A percentile compares a stretch with the other conserved stretches of the same genome.
These are phyloP conservation scores for Trametes cinnabarina DNA, from an alignment of 768 basidiomycete genomes.

Conservation along the genomic window DNA sequence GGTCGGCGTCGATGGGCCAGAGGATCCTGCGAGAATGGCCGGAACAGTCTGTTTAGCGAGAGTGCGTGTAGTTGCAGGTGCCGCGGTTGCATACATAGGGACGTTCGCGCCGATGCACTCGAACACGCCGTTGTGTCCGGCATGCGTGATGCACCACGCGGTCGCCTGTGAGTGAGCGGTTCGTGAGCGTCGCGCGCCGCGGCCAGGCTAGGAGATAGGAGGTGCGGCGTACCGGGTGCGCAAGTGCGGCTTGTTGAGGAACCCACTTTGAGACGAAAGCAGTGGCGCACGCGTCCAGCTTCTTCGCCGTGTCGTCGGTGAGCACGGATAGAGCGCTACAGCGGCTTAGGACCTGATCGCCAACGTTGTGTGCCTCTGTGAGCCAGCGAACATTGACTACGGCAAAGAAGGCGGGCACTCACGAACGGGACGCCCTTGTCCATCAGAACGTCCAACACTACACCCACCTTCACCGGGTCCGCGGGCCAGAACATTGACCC, in stretches of 20 bases:
- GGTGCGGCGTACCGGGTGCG: neutral
- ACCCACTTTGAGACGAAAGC: conserved; percentile 1
- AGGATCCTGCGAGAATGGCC: neutral
- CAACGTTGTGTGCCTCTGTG: neutral
- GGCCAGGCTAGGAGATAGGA: neutral
- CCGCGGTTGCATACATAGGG: neutral
- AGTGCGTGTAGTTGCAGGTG: neutral
- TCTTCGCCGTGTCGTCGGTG: neutral
- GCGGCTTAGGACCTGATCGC: neutral
- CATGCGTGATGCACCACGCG: conserved; percentile 10
- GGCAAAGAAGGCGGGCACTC: neutral
- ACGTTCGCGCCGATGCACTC: conserved; percentile 5
- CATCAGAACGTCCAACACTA: neutral
- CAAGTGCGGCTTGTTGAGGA: neutral
- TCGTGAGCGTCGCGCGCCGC: neutral
- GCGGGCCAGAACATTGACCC: neutral
- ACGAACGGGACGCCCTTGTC: neutral
- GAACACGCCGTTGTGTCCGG: conserved; percentile 10
- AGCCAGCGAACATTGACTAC: neutral
- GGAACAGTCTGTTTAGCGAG: too few species aligned
- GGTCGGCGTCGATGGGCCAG: conserved; percentile 27
- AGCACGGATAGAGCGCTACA: neutral
- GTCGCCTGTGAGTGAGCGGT: neutral
- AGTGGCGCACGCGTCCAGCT: neutral
- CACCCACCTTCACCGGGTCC: neutral